Base-by-base conservation (phyloP, 2,329 filamentous ascomycete genomes). In the Tolypocladium sp. region DNA sequence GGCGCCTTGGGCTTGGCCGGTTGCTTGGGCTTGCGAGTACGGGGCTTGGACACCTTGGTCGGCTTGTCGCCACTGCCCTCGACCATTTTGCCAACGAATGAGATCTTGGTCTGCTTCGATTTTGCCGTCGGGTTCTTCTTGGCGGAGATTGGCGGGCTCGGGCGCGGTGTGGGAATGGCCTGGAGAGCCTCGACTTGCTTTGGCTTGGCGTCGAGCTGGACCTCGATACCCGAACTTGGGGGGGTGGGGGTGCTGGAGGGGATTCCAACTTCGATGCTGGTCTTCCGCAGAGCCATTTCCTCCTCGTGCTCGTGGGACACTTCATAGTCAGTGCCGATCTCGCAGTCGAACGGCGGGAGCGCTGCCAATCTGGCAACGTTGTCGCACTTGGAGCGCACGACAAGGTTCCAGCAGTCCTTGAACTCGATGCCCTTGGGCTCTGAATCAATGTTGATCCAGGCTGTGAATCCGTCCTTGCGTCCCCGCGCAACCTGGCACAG, bases 391-490 rank as follows among this genome's bases (percentile, higher is more conserved):
- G 91, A 92, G 64, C 86, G 86, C 41, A 99, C 89, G 22, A 97
- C 85, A 61, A 97, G 76, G 73, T 99, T 94, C 89, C 92, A 99
- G 68, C 91, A 92, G 63, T 95, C 89, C 69, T 93, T 92, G 63
- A 97, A 87, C 60, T 97, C 92, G 63, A 85, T 87, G 25, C 90
- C 88, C 51, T 87, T 82, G 1, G 94, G 94, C 64, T 91, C 90
- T 0, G 90, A 81, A 61, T 96, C 92, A 58, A 91, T 85, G 73
- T 97, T 97, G 74, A 99, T 90, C 91, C 93, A 99, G 56, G 95
- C 88, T 0, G 92, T 91, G 60, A 96, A 84, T 1, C 93, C 92
- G 65, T 95, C 90, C 64, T 85, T 85, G 58, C 91, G 85, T 67
- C 88, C 85, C 62, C 92, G 84, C n/a, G 95, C 90, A 38, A 91